Evolutionary conservation across 2,329 filamentous ascomycete genomes (phyloP).

Genomic region (Leptosphaerulina australis): DNA sequence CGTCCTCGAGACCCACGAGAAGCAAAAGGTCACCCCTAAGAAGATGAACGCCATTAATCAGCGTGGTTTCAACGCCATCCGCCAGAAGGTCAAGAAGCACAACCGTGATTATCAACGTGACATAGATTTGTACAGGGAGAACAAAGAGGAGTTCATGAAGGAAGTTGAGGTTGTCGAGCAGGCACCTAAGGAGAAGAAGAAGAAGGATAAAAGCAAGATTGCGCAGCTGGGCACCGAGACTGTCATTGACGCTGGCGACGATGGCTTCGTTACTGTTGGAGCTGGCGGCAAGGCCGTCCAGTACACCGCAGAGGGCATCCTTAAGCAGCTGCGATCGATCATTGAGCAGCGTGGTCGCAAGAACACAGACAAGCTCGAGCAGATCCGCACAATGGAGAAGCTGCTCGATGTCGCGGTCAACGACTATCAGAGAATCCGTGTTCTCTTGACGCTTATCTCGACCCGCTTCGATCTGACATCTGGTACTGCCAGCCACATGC

Average conservation of each 20-base stretch:
- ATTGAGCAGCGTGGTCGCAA: conserved; percentile 97
- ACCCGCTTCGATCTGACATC: conserved; percentile 92
- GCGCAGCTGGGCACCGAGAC: conserved; percentile 59
- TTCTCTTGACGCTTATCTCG: conserved; percentile 88
- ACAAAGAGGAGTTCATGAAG: conserved; percentile 88
- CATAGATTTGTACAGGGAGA: conserved; percentile 82
- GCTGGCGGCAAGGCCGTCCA: conserved; percentile 86
- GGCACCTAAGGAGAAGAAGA: conserved; percentile 49
- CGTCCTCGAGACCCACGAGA: conserved; percentile 90
- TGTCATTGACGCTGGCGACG: conserved; percentile 68
- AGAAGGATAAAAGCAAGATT: conserved; percentile 54
- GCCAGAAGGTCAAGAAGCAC: conserved; percentile 98
- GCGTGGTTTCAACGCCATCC: conserved; percentile 92
- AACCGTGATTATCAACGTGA: conserved; percentile 92
- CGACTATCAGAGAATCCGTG: conserved; percentile 92
- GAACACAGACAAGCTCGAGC: conserved; percentile 93
- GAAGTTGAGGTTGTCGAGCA: conserved; percentile 81
- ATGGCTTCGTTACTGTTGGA: conserved; percentile 87
- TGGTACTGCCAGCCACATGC: conserved; percentile 81
- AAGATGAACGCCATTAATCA: conserved; percentile 98
- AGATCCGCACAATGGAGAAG: conserved; percentile 98
- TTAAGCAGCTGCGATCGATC: conserved; percentile 93
- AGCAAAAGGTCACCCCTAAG: conserved; percentile 94
- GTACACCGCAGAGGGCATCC: conserved; percentile 96
- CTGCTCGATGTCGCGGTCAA: conserved; percentile 85